Base-by-base conservation (phyloP, 768 basidiomycete species). In the Suillus hirtellus region DNA sequence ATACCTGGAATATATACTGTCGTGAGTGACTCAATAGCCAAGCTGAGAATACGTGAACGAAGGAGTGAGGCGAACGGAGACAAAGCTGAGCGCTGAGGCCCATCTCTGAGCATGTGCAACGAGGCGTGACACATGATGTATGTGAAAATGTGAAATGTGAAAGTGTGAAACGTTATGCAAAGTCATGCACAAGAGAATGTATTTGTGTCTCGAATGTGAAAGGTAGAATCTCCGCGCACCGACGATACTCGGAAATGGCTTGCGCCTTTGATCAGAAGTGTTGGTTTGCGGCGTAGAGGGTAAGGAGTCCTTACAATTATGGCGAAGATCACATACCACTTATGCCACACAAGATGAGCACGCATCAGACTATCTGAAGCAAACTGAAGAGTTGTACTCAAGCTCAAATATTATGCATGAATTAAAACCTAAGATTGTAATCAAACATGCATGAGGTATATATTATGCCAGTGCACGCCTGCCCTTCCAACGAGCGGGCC, bases 401-500 rank as follows among this genome's bases (percentile, higher is more conserved):
- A 53, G 19, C 52, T 34, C 5, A 5, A 35, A 53, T n/a, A 35
- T 35, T 35, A 53, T n/a, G 34, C 52, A 53, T 53, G 52, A 53
- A 53, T 35, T n/a, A n/a, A 19, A 19, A n/a, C 19, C 34, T 35
- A 53, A 35, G 52, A 53, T 35, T 53, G 19, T 34, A 35, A 53
- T 53, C 19, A 34, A 53, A 53, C 52, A 53, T 53, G 31, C 52
- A 11, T 15, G 58, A 59, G 11, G 24, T 47, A 59, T 59, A 59
- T 52, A 40, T 59, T 44, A 49, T 49, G 50, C 50, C 50, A 31
- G 27, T 31, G 43, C 43, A n/a, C n/a, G 52, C 31, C 52, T 35
- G 35, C 52, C 19, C 52, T 19, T 53, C 68, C 73, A 67, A 31
- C 68, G 56, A 38, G 66, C 64, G 27, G 62, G 62, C 58, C 74